Base-by-base conservation (phyloP, 352 stramenopile genomes). In the Pythium rishiriense region DNA sequence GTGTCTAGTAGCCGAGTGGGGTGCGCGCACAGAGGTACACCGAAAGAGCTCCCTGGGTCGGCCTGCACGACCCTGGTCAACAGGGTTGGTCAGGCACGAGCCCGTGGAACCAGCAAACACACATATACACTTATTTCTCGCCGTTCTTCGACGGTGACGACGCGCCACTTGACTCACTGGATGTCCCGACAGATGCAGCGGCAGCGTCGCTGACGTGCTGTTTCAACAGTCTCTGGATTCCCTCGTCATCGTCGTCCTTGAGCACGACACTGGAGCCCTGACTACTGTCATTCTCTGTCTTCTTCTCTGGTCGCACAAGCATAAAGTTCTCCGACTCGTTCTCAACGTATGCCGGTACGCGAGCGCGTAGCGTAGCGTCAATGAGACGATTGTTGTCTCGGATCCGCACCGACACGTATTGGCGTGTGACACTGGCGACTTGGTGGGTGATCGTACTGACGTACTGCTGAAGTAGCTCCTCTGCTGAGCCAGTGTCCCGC, bases 401-500 rank as follows among this genome's bases (percentile, higher is more conserved):
- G 48, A 93, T 91, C 29, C 82, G 82, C 51, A 90, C 80, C 9
- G 76, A 87, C 10, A 94, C 83, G 62, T 92, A 92, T 58, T 92
- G 79, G 29, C 85, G 75, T 24, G 85, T 94, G 49, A 92, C 81
- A 60, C 81, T 90, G 58, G 85, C 85, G 25, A 94, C 85, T 51
- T 94, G 85, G 58, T 94, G 83, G 43, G 85, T 92, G 55, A 94
- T 92, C 22, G 83, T 91, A 54, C 83, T 89, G 64, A 94, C 83
- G 56, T 92, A 92, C 65, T 90, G 83, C 69, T 91, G 85, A 29
- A 94, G 70, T 46, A 94, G 59, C 43, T 86, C 71, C 60, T 92
- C 81, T 0, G 79, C 82, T 8, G 75, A 83, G 11, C 81, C 82
- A 24, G 81, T 89, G 48, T 90, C 81, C 2, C 84, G 84, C 68